A percentile compares a stretch with the other conserved stretches of the same genome.
These are phyloP conservation scores for Schwanniomyces occidentalis DNA, from an alignment of 805 yeast species.

Conservation along the genomic window DNA sequence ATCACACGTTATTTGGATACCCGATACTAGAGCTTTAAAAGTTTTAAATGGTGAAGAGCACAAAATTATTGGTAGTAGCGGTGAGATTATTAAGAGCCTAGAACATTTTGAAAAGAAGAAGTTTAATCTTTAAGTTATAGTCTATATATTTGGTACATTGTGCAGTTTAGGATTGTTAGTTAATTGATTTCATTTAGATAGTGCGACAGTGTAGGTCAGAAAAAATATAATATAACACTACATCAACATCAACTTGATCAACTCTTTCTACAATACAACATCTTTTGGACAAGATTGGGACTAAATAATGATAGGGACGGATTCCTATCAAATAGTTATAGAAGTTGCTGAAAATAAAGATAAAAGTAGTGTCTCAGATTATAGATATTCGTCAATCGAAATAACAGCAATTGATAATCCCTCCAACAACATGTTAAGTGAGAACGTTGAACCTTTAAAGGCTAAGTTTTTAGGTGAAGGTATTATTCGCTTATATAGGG, in stretches of 20 bases:
- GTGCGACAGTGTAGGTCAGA: too few relatives aligned
- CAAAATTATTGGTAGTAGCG: constrained; percentile 53
- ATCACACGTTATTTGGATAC: constrained; percentile 90
- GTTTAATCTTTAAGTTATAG: too few relatives aligned
- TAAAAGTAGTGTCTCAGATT: constrained; percentile 20
- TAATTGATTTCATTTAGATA: too few relatives aligned
- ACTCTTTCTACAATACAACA: too few relatives aligned
- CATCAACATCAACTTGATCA: too few relatives aligned
- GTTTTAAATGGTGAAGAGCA: constrained; percentile 53
- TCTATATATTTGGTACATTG: too few relatives aligned
- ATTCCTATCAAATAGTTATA: constrained; percentile 37
- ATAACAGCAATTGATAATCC: constrained; percentile 25
- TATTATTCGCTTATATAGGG: constrained; percentile 64
- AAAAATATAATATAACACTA: too few relatives aligned
- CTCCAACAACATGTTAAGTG: constrained; percentile 13
- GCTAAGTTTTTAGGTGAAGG: constrained; percentile 76
- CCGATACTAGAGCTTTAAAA: constrained; percentile 70
- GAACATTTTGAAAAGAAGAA: constrained; percentile 46
- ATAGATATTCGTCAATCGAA: constrained; percentile 30
- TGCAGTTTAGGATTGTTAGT: too few relatives aligned
- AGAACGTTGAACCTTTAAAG: constrained; percentile 48
- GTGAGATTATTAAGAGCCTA: constrained; percentile 55
- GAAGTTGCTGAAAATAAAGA: constrained; percentile 16
- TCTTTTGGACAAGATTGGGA: too few relatives aligned
- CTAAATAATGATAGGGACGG: constrained; percentile 40